These are phyloP conservation scores for Suillus ampliporus DNA, from an alignment of 768 basidiomycete genomes.

Conservation along the genomic window DNA sequence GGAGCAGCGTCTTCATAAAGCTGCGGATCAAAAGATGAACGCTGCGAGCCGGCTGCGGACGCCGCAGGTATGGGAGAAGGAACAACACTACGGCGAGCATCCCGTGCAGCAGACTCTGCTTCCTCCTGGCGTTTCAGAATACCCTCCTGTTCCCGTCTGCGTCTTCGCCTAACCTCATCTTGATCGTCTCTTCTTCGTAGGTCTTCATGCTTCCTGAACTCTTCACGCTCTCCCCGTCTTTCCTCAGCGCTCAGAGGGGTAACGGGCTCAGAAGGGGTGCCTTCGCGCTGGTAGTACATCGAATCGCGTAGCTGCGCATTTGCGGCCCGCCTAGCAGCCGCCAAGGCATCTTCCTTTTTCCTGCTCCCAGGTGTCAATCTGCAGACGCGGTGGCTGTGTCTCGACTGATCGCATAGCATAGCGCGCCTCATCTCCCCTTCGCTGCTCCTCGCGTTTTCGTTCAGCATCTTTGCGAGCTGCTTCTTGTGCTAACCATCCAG, in stretches of 20 bases:
- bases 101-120: constrained; percentile 55
- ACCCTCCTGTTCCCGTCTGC: constrained; percentile 59
- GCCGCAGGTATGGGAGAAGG: constrained; percentile 36
- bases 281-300: constrained; percentile 27
- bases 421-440: constrained; percentile 46
- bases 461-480: constrained; percentile 37
- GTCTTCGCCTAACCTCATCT: constrained; percentile 49
- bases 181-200: constrained; percentile 53
- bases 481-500: constrained; percentile 39
- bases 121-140: constrained; percentile 65
- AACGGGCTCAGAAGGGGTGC: constrained; percentile 28
- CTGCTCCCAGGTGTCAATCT: constrained; percentile 36
- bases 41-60: constrained; percentile 40
- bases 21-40: constrained; percentile 37
- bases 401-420: constrained; percentile 24
- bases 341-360: constrained; percentile 37
- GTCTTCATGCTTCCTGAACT: constrained; percentile 47
- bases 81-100: constrained; percentile 43
- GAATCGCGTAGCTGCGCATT: constrained; percentile 27
- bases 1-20: constrained; percentile 40
- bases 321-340: constrained; percentile 30
- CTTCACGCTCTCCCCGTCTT: constrained; percentile 35
- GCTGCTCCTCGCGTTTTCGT: constrained; percentile 38
- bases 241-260: constrained; percentile 35
- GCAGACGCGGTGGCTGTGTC: constrained; percentile 28